A percentile compares a stretch with the other conserved stretches of the same genome.
Conservation (phyloP, 2,329 filamentous ascomycete species). For the Didymella keratinophila region DNA sequence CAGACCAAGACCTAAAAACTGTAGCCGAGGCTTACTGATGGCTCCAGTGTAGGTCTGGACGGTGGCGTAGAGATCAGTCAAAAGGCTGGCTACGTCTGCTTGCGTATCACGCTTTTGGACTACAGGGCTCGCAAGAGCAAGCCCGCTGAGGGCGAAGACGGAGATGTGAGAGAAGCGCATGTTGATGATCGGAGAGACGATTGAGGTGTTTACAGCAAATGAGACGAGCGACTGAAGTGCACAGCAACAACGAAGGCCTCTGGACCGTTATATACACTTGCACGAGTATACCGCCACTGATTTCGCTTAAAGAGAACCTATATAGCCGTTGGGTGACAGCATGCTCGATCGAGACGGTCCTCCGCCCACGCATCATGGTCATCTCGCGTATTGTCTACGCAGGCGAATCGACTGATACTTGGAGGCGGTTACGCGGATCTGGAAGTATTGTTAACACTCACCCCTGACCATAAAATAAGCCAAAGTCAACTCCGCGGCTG, state of each 20-base stretch:
- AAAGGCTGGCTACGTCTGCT: slow-evolving; percentile 23
- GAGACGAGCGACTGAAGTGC: neutral
- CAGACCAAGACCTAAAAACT: neutral
- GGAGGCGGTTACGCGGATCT: neutral
- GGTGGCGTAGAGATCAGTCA: slow-evolving; percentile 29
- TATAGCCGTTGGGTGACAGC: neutral
- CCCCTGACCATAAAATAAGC: slow-evolving; percentile 6
- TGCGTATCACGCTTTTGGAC: slow-evolving; percentile 11
- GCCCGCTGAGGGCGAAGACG: slow-evolving; percentile 23
- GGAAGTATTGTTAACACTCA: slow-evolving; percentile 8
- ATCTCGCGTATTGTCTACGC: neutral
- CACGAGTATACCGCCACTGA: neutral
- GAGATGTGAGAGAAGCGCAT: slow-evolving; percentile 30
- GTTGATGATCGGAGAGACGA: neutral
- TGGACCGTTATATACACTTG: neutral
- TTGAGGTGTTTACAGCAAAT: neutral
- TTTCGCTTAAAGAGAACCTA: neutral
- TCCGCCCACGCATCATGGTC: slow-evolving; percentile 7
- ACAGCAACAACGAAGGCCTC: neutral
- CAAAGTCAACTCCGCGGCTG: neutral
- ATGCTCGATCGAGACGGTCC: neutral
- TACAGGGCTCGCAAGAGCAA: slow-evolving; percentile 29
- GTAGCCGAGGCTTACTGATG: slow-evolving; percentile 20
- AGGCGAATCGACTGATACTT: neutral
- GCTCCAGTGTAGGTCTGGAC: slow-evolving; percentile 32